These are phyloP conservation scores for Macaranga tanarius DNA, from an alignment of 441 rosid genomes.

Conservation along the genomic window DNA sequence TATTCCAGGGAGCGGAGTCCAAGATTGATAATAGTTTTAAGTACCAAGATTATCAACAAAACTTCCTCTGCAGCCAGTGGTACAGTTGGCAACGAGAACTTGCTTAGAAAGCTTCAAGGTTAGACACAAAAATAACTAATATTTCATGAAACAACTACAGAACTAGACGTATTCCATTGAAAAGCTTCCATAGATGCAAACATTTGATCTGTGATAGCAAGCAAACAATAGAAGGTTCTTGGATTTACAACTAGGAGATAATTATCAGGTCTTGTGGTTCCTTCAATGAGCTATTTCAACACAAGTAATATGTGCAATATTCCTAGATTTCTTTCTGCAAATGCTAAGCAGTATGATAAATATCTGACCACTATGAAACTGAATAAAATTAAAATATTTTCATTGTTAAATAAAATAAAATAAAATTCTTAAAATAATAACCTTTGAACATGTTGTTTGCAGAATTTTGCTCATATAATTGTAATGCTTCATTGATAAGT, in stretches of 20 bases:
- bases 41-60: not conserved
- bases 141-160: constrained; percentile 1
- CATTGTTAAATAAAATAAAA: not conserved
- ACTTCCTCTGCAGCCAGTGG: not conserved
- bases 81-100: not conserved
- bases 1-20: not conserved
- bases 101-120: constrained; percentile 1
- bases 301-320: not conserved
- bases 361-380: constrained; percentile 3
- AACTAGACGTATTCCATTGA: not conserved
- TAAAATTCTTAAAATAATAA: constrained; percentile 24
- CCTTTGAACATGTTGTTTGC: constrained; percentile 55
- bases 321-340: not conserved
- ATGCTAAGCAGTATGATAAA: not conserved
- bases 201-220: not conserved
- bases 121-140: not conserved
- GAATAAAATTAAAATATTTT: not conserved
- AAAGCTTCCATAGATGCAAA: not conserved
- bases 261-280: not conserved
- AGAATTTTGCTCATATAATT: constrained; percentile 47
- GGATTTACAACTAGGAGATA: not conserved
- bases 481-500: constrained; percentile 49
- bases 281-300: not conserved
- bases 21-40: too few relatives aligned
- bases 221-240: not conserved